Evolutionary conservation across 169 alveolate genomes (phyloP).

Genomic region (Plasmodium knowlesi): DNA sequence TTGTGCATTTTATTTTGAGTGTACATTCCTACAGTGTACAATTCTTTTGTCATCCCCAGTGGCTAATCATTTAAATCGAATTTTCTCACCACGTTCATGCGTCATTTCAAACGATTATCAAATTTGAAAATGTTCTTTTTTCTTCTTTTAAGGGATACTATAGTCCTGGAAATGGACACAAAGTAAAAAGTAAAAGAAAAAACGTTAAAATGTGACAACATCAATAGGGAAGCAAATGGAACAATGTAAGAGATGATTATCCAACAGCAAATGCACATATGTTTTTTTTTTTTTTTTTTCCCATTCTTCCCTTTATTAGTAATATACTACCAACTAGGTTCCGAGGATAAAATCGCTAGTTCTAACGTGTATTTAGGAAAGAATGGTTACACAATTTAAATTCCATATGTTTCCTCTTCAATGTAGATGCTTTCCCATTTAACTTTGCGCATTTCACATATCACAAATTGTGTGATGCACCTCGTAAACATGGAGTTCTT

Average conservation of each 20-base stretch:
- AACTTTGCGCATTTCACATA: background rate
- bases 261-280: background rate
- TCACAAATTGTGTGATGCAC: background rate
- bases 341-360: conserved; percentile 31
- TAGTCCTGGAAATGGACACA: conserved; percentile 74
- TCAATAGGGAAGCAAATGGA: background rate
- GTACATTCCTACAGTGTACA: background rate
- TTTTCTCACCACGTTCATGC: background rate
- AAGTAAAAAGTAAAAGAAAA: conserved; percentile 62
- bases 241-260: background rate
- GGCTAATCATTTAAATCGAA: background rate
- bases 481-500: background rate
- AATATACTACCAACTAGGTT: conserved; percentile 62
- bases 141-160: conserved; percentile 67
- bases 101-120: background rate
- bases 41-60: background rate
- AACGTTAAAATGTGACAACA: background rate
- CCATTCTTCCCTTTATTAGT: conserved; percentile 26
- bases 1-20: background rate
- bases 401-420: background rate
- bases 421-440: background rate
- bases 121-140: conserved; percentile 9
- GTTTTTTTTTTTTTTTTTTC: background rate
- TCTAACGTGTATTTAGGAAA: conserved; percentile 65
- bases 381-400: conserved; percentile 30